Evolutionary conservation across 176 grass and related monocot genomes (phyloP).

Genomic region (Oryza officinalis): DNA sequence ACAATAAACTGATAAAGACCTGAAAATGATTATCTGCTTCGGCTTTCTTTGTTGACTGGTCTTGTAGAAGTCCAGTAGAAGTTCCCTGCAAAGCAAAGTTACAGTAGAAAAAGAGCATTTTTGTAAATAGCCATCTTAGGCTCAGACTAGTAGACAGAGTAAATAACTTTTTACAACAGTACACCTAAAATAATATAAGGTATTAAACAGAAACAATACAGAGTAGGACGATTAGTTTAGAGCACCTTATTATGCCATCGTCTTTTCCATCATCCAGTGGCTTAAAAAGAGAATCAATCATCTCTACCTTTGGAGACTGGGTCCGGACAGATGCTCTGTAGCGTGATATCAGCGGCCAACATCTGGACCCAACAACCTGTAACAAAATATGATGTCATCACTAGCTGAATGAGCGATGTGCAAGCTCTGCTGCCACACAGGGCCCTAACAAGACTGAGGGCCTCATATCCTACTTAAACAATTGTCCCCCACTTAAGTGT

Average conservation of each 20-base stretch:
- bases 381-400: not conserved
- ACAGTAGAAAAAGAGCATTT: not conserved
- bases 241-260: constrained; percentile 75
- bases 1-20: constrained; percentile 33
- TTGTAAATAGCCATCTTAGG: not conserved
- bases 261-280: constrained; percentile 57
- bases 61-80: constrained; percentile 65
- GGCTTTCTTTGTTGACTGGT: constrained; percentile 59
- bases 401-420: not conserved
- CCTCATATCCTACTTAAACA: not conserved
- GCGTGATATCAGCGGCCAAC: constrained; percentile 65
- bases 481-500: too few species aligned
- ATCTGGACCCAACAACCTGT: constrained; percentile 73
- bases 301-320: constrained; percentile 68
- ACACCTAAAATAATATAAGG: constrained; percentile 21
- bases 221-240: not conserved
- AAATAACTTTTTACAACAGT: not conserved
- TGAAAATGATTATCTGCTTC: constrained; percentile 71
- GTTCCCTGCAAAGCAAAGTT: constrained; percentile 56
- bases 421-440: not conserved
- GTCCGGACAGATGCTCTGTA: constrained; percentile 79
- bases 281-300: constrained; percentile 77
- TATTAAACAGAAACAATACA: constrained; percentile 11
- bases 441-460: not conserved
- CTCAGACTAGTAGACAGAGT: not conserved